Percentiles rank a stretch among this genome's conserved stretches.
Evolutionary conservation across 257 asterid genomes (phyloP).

Genomic region (Solanum lignicaule): DNA sequence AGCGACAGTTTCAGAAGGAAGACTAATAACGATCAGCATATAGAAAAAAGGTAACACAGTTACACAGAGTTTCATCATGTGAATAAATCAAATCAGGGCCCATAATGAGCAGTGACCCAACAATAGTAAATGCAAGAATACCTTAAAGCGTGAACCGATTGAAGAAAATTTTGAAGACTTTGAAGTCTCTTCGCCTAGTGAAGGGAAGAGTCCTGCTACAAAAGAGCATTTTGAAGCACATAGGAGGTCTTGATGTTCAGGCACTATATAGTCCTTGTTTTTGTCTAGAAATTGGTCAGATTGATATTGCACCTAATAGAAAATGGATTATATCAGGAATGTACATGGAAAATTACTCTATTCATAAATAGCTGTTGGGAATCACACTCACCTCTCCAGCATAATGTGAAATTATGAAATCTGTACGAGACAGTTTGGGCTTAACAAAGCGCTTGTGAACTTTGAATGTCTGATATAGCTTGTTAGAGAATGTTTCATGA

Average conservation of each 20-base stretch:
- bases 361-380: not conserved
- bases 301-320: conserved; percentile 80
- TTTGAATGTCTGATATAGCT: conserved; percentile 93
- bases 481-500: conserved; percentile 89
- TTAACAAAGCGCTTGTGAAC: conserved; percentile 81
- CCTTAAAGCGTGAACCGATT: conserved; percentile 97
- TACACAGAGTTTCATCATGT: not conserved
- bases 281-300: conserved; percentile 95
- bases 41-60: not conserved
- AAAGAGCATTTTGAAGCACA: conserved; percentile 76
- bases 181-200: conserved; percentile 58
- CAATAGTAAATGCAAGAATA: conserved; percentile 16
- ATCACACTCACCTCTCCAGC: conserved; percentile 85
- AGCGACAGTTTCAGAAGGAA: not conserved
- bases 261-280: conserved; percentile 95
- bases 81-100: not conserved
- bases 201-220: conserved; percentile 98
- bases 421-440: conserved; percentile 95
- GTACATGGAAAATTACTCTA: not conserved
- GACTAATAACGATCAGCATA: not conserved
- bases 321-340: conserved; percentile 12
- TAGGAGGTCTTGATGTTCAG: conserved; percentile 93
- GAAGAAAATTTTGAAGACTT: conserved; percentile 96
- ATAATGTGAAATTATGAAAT: conserved; percentile 78
- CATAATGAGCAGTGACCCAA: not conserved